Conservation (phyloP, 345 rosid genomes). For the Eutrema yunnanense region DNA sequence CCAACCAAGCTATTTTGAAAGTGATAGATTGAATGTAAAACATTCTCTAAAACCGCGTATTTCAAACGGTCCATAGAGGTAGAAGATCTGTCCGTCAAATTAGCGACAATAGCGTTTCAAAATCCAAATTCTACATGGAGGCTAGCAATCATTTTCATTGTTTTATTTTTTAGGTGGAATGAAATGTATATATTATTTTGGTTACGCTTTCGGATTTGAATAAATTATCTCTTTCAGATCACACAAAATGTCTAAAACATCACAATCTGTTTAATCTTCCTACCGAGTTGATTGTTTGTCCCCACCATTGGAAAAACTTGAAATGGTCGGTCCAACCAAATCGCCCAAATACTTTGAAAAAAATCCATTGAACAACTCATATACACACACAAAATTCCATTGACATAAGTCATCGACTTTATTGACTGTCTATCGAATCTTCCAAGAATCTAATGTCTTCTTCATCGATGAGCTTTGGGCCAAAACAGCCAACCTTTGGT, state of each 20-base stretch:
- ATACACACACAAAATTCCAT: slow-evolving; percentile 13
- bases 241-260: slow-evolving; percentile 5
- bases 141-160: background rate
- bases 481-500: background rate
- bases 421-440: background rate
- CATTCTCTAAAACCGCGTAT: background rate
- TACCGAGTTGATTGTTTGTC: background rate
- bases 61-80: background rate
- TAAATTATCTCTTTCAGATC: background rate
- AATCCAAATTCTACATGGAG: background rate
- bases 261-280: background rate
- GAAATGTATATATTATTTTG: background rate
- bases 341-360: slow-evolving; percentile 7
- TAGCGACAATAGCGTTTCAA: background rate
- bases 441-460: background rate
- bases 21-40: background rate
- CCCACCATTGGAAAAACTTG: slow-evolving; percentile 5
- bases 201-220: background rate
- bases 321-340: slow-evolving; percentile 29
- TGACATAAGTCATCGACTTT: slow-evolving; percentile 11
- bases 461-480: background rate
- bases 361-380: slow-evolving; percentile 11
- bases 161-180: background rate
- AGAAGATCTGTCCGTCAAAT: background rate
- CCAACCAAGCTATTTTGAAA: background rate